Evolutionary conservation across 345 rosid genomes (phyloP).

Genomic region (Eucalyptus virginea): DNA sequence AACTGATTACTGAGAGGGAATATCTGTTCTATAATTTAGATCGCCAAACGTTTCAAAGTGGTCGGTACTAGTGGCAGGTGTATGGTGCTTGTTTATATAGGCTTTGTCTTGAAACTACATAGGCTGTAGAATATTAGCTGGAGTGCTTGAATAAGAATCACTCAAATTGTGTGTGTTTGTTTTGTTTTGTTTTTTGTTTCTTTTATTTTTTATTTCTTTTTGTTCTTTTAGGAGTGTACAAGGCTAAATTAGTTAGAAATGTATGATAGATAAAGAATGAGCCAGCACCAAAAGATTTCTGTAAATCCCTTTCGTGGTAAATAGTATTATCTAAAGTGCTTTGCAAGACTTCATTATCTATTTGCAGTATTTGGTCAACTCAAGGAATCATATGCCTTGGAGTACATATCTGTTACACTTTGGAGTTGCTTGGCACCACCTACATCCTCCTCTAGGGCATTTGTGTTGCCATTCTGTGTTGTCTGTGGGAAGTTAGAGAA

Average conservation of each 20-base stretch:
- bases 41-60: neutral
- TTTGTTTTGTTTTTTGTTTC: neutral
- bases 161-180: neutral
- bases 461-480: neutral
- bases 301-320: neutral
- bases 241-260: neutral
- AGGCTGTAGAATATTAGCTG: neutral
- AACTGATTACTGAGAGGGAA: neutral
- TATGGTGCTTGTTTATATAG: neutral
- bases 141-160: neutral
- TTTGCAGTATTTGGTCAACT: neutral
- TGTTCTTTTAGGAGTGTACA: neutral
- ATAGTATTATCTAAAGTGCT: neutral
- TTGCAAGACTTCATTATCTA: neutral
- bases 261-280: neutral
- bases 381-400: neutral
- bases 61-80: neutral
- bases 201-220: neutral
- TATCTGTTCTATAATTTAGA: neutral
- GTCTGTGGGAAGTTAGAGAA: neutral
- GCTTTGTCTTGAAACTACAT: neutral
- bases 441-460: neutral
- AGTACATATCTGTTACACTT: neutral
- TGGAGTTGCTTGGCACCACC: neutral
- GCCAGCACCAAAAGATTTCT: neutral